Conservation (phyloP, 2,329 filamentous ascomycete genomes). For the Exophiala dermatitidis region DNA sequence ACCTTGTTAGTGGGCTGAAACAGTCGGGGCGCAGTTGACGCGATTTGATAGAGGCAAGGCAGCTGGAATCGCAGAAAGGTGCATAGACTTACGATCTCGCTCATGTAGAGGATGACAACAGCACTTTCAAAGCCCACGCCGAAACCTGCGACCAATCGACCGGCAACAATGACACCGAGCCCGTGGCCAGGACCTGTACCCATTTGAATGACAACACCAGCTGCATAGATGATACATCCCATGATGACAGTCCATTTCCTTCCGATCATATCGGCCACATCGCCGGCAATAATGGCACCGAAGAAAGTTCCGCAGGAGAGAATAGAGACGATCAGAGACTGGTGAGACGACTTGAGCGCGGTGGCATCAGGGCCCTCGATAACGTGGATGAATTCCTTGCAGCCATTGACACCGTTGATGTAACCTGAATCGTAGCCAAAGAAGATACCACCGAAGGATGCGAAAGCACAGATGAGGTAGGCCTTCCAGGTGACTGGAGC, state of each 20-base stretch:
- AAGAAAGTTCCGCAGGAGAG: constrained; percentile 74
- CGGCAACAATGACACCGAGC: constrained; percentile 59
- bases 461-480: constrained; percentile 56
- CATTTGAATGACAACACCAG: constrained; percentile 63
- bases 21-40: too few relatives aligned
- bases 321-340: constrained; percentile 65
- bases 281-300: constrained; percentile 68
- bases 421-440: constrained; percentile 55
- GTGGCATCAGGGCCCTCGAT: constrained; percentile 30
- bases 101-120: constrained; percentile 81
- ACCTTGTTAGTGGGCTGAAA: constrained; percentile 2
- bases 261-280: constrained; percentile 67
- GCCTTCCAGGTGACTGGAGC: constrained; percentile 54
- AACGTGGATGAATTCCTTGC: constrained; percentile 42
- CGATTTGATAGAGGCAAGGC: too few relatives aligned
- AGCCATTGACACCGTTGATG: constrained; percentile 47
- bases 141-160: constrained; percentile 67
- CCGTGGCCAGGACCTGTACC: constrained; percentile 36
- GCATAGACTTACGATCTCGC: constrained; percentile 52
- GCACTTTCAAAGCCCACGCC: constrained; percentile 77
- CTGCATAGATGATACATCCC: constrained; percentile 63
- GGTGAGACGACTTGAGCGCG: constrained; percentile 41
- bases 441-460: constrained; percentile 54
- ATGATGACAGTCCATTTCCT: constrained; percentile 63
- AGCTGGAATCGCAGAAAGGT: neutral